Conservation (phyloP, 352 stramenopile genomes). For the Phytophthora boehmeriae region DNA sequence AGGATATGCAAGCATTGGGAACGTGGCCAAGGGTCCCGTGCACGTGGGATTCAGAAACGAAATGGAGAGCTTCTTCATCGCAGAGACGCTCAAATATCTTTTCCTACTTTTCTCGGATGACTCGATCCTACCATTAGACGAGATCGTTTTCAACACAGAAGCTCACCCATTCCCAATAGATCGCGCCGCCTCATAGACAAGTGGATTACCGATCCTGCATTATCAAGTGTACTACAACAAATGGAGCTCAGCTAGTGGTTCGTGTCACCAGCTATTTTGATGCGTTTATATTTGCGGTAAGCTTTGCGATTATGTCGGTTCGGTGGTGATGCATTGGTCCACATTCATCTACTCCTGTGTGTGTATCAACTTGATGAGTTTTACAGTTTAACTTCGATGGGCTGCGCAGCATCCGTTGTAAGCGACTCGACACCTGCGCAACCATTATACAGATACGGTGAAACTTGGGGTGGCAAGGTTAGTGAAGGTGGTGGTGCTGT, state of each 20-base stretch:
- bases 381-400: constrained; percentile 19
- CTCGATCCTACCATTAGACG: constrained; percentile 73
- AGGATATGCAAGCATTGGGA: constrained; percentile 68
- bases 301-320: constrained; percentile 22
- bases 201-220: constrained; percentile 18
- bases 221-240: constrained; percentile 16
- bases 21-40: constrained; percentile 55
- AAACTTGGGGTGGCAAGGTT: constrained; percentile 13
- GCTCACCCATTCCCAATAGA: constrained; percentile 82
- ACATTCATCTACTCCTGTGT: constrained; percentile 10
- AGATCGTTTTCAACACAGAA: constrained; percentile 92
- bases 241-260: neutral
- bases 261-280: constrained; percentile 6
- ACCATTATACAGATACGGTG: constrained; percentile 25
- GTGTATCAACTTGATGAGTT: constrained; percentile 19
- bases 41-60: constrained; percentile 60
- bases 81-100: constrained; percentile 95
- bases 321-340: constrained; percentile 2
- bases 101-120: constrained; percentile 92
- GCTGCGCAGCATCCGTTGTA: constrained; percentile 29
- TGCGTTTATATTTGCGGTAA: constrained; percentile 6
- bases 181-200: constrained; percentile 20
- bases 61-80: constrained; percentile 94
- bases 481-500: constrained; percentile 1
- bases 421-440: constrained; percentile 15